A percentile compares a stretch with the other conserved stretches of the same genome.
Evolutionary conservation across 2,329 filamentous ascomycete genomes (phyloP).

Genomic region (Sclerotinia trifoliorum): DNA sequence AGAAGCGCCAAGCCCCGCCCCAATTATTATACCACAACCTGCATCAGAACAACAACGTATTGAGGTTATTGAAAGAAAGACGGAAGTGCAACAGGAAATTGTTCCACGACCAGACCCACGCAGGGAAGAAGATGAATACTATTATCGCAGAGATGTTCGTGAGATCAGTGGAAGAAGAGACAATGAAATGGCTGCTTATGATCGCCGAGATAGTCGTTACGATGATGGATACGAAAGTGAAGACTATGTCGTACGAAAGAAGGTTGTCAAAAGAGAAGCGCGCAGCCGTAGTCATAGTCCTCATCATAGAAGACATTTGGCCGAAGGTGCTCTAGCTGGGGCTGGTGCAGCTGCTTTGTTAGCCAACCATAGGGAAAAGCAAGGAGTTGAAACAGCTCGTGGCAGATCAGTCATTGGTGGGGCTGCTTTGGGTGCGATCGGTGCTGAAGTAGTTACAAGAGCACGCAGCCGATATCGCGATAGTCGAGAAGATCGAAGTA

Average conservation of each 20-base stretch:
- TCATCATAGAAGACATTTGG: conserved; percentile 58
- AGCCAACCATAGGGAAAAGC: conserved; percentile 51
- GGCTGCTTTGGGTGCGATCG: conserved; percentile 61
- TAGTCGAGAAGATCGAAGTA: conserved; percentile 44
- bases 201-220: conserved; percentile 42
- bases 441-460: conserved; percentile 59
- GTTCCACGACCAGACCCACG: conserved; percentile 32
- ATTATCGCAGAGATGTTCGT: conserved; percentile 41
- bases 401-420: conserved; percentile 45
- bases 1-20: conserved; percentile 53
- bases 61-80: conserved; percentile 33
- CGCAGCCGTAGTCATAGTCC: conserved; percentile 50
- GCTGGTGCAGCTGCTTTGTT: conserved; percentile 61
- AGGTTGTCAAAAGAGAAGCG: conserved; percentile 46
- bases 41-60: conserved; percentile 31
- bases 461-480: conserved; percentile 62
- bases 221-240: conserved; percentile 48
- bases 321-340: conserved; percentile 63
- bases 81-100: conserved; percentile 32
- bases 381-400: conserved; percentile 33
- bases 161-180: conserved; percentile 32
- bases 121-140: conserved; percentile 40
- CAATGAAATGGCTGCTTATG: conserved; percentile 40
- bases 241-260: conserved; percentile 45
- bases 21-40: conserved; percentile 45